These are phyloP conservation scores for Anthracocystis setariae DNA, from an alignment of 1,284 basidiomycete genomes.

Conservation along the genomic window DNA sequence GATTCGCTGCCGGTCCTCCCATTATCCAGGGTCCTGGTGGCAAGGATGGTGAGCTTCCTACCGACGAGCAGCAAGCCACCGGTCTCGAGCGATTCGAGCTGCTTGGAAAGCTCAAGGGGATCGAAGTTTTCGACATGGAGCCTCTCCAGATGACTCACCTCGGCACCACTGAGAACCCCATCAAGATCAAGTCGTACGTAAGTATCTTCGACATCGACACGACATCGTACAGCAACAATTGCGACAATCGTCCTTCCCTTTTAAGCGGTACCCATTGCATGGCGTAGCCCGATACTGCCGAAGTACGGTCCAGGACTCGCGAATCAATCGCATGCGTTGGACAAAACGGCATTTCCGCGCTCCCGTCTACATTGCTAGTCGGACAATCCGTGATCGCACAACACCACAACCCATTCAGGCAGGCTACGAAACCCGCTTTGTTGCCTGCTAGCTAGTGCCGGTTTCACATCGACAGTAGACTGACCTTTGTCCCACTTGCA, in stretches of 20 bases:
- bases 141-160: constrained; percentile 86
- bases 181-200: constrained; percentile 87
- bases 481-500: neutral
- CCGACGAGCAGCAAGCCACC: constrained; percentile 89
- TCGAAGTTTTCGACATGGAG: constrained; percentile 88
- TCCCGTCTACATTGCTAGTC: too few relatives aligned
- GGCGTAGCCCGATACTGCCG: too few relatives aligned
- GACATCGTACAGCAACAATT: neutral
- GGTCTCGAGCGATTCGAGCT: constrained; percentile 96
- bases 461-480: too few relatives aligned
- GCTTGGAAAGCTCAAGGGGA: constrained; percentile 85
- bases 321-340: too few relatives aligned
- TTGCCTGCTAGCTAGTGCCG: too few relatives aligned
- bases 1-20: constrained; percentile 70
- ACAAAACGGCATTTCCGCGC: too few relatives aligned
- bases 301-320: too few relatives aligned
- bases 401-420: too few relatives aligned
- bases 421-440: too few relatives aligned
- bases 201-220: constrained; percentile 68
- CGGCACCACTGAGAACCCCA: constrained; percentile 87
- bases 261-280: neutral
- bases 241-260: neutral
- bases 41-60: constrained; percentile 81
- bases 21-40: constrained; percentile 79
- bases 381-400: too few relatives aligned